Evolutionary conservation across 306 rosid genomes (phyloP).

Genomic region (Sesbania bispinosa): DNA sequence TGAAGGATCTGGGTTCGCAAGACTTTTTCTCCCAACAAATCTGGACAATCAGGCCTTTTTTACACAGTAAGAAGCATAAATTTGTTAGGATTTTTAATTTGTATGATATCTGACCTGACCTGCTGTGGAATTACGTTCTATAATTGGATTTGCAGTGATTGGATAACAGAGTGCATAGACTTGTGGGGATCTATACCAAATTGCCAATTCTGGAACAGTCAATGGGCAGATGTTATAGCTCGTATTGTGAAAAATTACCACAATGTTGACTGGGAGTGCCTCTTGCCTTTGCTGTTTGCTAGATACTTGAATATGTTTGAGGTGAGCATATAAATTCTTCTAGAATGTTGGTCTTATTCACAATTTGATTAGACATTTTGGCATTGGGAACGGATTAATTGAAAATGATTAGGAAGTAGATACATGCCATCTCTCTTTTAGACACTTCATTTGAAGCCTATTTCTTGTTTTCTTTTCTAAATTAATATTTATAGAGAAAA

Average conservation of each 20-base stretch:
- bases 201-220: conserved; percentile 98
- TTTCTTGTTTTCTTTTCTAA: not conserved
- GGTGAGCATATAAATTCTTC: conserved; percentile 51
- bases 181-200: conserved; percentile 94
- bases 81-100: conserved; percentile 15
- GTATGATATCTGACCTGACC: conserved; percentile 24
- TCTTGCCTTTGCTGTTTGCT: conserved; percentile 83
- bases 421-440: conserved; percentile 3
- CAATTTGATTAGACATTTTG: conserved; percentile 14
- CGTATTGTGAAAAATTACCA: conserved; percentile 79
- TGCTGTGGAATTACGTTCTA: conserved; percentile 26
- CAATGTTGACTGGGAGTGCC: conserved; percentile 73
- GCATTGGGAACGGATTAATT: not conserved
- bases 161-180: conserved; percentile 66
- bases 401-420: conserved; percentile 10
- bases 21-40: conserved; percentile 96
- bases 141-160: conserved; percentile 55
- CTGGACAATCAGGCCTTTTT: conserved; percentile 74
- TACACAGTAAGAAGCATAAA: conserved; percentile 66
- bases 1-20: conserved; percentile 96
- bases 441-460: conserved; percentile 9
- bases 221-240: conserved; percentile 93
- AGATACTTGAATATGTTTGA: conserved; percentile 97
- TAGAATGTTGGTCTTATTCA: conserved; percentile 12
- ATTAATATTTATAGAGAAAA: no score